These are phyloP conservation scores for Candida bentonensis DNA, from an alignment of 805 yeast genomes.

Conservation along the genomic window DNA sequence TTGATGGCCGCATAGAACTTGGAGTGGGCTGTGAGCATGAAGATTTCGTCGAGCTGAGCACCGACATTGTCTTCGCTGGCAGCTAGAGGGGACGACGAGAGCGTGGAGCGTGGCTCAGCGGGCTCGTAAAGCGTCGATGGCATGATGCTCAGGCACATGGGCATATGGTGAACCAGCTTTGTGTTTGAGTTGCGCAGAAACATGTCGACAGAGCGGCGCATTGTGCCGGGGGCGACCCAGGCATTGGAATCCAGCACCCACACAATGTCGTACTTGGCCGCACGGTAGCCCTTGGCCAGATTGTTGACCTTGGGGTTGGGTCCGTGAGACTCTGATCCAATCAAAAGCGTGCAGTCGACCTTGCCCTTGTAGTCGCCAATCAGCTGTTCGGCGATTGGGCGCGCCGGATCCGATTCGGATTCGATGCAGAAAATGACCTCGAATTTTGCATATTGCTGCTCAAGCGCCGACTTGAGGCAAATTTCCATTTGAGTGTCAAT, in stretches of 20 bases:
- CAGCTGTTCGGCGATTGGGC: constrained; percentile 39
- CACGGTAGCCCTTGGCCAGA: constrained; percentile 61
- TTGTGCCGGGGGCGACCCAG: constrained; percentile 54
- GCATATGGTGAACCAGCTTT: constrained; percentile 69
- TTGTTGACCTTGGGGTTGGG: constrained; percentile 87
- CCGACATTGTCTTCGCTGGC: constrained; percentile 37
- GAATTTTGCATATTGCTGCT: constrained; percentile 55
- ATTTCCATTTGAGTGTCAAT: constrained; percentile 58
- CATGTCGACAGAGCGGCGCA: constrained; percentile 44
- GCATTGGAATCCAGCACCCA: constrained; percentile 86
- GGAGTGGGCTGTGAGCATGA: constrained; percentile 68
- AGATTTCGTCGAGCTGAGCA: constrained; percentile 70
- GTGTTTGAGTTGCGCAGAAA: constrained; percentile 30
- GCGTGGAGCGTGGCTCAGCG: constrained; percentile 23
- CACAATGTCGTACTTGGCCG: constrained; percentile 55
- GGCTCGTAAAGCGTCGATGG: constrained; percentile 25
- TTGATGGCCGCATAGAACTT: constrained; percentile 74
- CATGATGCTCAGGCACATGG: constrained; percentile 27
- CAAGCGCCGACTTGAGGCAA: constrained; percentile 54
- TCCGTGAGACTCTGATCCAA: constrained; percentile 42
- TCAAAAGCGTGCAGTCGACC: constrained; percentile 43
- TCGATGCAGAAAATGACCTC: constrained; percentile 73
- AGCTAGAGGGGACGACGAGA: constrained; percentile 84
- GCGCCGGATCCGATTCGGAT: constrained; percentile 45
- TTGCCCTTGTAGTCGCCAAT: constrained; percentile 35